Percentiles rank a stretch among this genome's conserved stretches.
Conservation (phyloP, 805 yeast species). For the Starmerella sirachaensis region DNA sequence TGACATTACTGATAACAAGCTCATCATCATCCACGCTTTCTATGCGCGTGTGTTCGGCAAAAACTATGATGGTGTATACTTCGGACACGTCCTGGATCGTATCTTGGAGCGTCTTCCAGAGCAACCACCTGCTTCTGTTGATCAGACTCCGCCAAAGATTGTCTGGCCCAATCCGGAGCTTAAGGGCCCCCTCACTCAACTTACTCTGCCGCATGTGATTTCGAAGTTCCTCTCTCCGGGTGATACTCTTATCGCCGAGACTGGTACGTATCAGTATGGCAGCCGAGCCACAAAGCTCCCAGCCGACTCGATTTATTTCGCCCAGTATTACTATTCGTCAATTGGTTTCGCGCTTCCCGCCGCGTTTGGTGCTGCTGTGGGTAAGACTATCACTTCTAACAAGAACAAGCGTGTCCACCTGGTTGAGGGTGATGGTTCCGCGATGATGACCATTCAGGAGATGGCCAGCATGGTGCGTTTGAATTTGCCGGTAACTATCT, state of each 20-base stretch:
- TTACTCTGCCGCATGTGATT: constrained; percentile 32
- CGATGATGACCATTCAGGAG: constrained; percentile 90
- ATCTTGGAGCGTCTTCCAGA: constrained; percentile 30
- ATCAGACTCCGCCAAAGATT: constrained; percentile 18
- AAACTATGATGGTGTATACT: constrained; percentile 34
- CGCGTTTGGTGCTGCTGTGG: constrained; percentile 70
- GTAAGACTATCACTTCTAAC: constrained; percentile 29
- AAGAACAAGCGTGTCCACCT: constrained; percentile 47
- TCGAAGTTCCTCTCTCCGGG: constrained; percentile 40
- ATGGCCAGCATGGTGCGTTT: constrained; percentile 50
- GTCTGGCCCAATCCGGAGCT: constrained; percentile 23
- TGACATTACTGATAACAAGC: constrained; percentile 33
- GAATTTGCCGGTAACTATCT: constrained; percentile 52
- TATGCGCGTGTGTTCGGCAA: constrained; percentile 39
- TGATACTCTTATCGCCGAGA: constrained; percentile 68
- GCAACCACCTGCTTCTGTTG: constrained; percentile 26
- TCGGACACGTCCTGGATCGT: constrained; percentile 40
- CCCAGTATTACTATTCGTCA: constrained; percentile 70
- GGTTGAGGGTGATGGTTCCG: constrained; percentile 86
- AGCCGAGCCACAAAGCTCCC: constrained; percentile 58
- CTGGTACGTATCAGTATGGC: constrained; percentile 75
- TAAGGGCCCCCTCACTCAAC: constrained; percentile 30
- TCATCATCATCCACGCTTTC: constrained; percentile 43
- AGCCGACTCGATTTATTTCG: constrained; percentile 33
- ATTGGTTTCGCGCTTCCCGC: constrained; percentile 87